Conservation (phyloP, 495 filamentous ascomycete species). For the Friedmanniomyces endolithicus region DNA sequence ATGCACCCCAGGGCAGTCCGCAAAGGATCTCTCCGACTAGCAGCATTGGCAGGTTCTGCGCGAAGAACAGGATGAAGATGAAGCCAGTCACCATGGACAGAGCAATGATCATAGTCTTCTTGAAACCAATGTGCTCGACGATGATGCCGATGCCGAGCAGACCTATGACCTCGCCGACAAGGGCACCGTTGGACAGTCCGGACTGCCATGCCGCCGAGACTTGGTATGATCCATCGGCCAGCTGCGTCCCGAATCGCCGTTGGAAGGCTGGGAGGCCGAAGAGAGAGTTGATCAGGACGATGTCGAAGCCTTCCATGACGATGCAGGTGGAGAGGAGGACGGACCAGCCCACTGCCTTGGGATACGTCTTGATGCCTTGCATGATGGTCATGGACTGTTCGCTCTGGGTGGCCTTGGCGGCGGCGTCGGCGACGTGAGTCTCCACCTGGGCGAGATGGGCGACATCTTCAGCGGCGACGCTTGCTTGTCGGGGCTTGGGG, state of each 20-base stretch:
- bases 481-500: no score
- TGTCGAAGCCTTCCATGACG: conserved; percentile 7
- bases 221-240: neutral
- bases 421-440: no score
- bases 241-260: neutral
- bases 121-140: conserved; percentile 62
- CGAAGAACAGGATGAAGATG: conserved; percentile 65
- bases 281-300: conserved; percentile 3
- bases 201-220: conserved; percentile 48
- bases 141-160: conserved; percentile 62
- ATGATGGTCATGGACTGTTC: no score
- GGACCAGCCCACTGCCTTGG: neutral
- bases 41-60: conserved; percentile 54
- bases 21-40: conserved; percentile 63
- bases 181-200: conserved; percentile 56
- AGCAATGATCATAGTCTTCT: conserved; percentile 51
- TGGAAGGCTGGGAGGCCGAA: conserved; percentile 1
- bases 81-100: conserved; percentile 54
- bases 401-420: no score
- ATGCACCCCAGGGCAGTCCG: conserved; percentile 40
- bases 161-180: conserved; percentile 59
- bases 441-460: no score
- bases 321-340: neutral
- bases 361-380: no score
- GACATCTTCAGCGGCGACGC: no score